These are phyloP conservation scores for Aspergillus clavatus DNA, from an alignment of 2,329 filamentous ascomycete species.

Conservation along the genomic window DNA sequence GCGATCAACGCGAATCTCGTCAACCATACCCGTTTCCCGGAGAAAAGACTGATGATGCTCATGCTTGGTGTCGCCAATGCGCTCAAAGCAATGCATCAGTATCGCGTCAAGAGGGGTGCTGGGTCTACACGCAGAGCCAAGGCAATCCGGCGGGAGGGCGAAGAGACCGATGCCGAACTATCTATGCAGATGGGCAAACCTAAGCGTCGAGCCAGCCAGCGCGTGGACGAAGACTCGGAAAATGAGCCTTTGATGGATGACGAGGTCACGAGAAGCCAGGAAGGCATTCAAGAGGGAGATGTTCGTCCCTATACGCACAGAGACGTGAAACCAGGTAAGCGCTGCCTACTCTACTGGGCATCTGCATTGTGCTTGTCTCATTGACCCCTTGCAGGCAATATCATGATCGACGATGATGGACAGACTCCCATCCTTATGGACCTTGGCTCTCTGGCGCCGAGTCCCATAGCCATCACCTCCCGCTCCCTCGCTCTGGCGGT, in stretches of 20 bases:
- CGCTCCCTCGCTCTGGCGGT: constrained; percentile 85
- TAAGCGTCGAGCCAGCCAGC: constrained; percentile 42
- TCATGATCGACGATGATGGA: constrained; percentile 95
- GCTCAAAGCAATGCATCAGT: constrained; percentile 86
- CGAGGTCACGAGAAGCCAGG: constrained; percentile 63
- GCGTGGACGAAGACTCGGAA: constrained; percentile 61
- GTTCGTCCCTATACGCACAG: constrained; percentile 83
- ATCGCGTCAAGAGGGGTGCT: constrained; percentile 59
- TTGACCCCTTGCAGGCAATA: constrained; percentile 59
- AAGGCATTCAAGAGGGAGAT: constrained; percentile 63
- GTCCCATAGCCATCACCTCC: constrained; percentile 83
- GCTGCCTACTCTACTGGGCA: not conserved
- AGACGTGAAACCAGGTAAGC: constrained; percentile 92
- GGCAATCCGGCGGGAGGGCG: constrained; percentile 52
- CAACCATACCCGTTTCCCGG: constrained; percentile 86
- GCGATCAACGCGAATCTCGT: constrained; percentile 98
- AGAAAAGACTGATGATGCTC: constrained; percentile 78
- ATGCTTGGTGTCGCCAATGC: constrained; percentile 90
- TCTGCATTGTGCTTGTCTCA: not conserved
- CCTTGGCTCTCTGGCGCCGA: constrained; percentile 81
- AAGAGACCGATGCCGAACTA: constrained; percentile 48
- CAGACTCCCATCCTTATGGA: constrained; percentile 93
- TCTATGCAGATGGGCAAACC: constrained; percentile 34
- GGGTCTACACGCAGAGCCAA: constrained; percentile 53
- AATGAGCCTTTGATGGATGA: constrained; percentile 78